A percentile compares a stretch with the other conserved stretches of the same genome.
These are phyloP conservation scores for Licmophora abbreviata DNA, from an alignment of 108 stramenopile species.

Conservation along the genomic window DNA sequence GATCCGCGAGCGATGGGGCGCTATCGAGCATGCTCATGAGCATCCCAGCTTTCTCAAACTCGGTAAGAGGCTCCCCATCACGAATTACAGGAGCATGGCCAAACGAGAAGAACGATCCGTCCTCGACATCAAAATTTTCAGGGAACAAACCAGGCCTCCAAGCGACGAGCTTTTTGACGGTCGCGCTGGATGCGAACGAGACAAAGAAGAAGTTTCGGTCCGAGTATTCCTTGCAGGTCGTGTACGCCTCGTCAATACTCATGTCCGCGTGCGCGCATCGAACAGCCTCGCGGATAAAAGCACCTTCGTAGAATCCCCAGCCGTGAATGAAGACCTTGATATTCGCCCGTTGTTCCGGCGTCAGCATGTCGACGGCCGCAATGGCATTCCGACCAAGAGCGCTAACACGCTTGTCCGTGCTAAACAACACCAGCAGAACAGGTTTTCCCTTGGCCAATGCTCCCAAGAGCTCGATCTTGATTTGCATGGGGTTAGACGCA, in stretches of 20 bases:
- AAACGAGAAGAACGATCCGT: no score
- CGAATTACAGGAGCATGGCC: no score
- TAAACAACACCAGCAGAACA: constrained; percentile 10
- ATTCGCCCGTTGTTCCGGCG: constrained; percentile 11
- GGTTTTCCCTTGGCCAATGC: constrained; percentile 21
- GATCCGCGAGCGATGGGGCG: no score
- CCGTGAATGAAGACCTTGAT: constrained; percentile 25
- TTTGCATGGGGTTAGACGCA: constrained; percentile 27
- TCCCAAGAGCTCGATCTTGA: constrained; percentile 22
- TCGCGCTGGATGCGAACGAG: constrained; percentile 8
- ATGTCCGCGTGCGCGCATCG: constrained; percentile 10
- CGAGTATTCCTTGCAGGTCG: neutral
- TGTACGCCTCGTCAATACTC: constrained; percentile 15
- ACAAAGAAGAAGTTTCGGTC: constrained; percentile 9
- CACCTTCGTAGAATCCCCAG: constrained; percentile 13
- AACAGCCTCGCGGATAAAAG: constrained; percentile 17
- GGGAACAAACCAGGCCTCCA: no score
- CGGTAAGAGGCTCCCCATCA: no score
- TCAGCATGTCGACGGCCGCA: constrained; percentile 16
- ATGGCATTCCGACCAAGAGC: constrained; percentile 18
- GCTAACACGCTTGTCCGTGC: constrained; percentile 20
- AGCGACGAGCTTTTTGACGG: no score
- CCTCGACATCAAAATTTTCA: no score
- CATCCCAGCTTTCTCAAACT: no score
- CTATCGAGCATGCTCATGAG: no score